Percentiles rank a stretch among this genome's conserved stretches.
These are phyloP conservation scores for Pythium graminicola DNA, from an alignment of 352 stramenopile species.

Conservation along the genomic window DNA sequence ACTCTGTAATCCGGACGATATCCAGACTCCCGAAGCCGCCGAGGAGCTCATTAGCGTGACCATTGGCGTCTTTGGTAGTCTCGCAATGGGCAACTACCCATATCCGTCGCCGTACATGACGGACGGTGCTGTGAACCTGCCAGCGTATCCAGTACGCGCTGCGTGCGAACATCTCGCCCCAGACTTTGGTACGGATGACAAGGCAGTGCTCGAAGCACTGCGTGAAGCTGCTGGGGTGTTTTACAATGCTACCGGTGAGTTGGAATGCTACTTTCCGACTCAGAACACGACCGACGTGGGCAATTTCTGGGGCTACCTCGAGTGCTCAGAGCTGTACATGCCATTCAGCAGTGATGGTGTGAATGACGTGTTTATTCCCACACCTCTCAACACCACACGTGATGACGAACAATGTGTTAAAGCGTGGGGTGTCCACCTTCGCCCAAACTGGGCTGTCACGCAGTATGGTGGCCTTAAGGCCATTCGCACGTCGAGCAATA, in stretches of 20 bases:
- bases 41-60: slow-evolving; percentile 52
- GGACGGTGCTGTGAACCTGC: slow-evolving; percentile 78
- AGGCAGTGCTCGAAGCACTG: slow-evolving; percentile 44
- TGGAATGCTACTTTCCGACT: slow-evolving; percentile 46
- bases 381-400: slow-evolving; percentile 62
- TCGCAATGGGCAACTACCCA: slow-evolving; percentile 96
- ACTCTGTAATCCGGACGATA: slow-evolving; percentile 44
- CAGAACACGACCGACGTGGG: slow-evolving; percentile 17
- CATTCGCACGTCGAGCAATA: slow-evolving; percentile 78
- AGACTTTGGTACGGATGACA: slow-evolving; percentile 30
- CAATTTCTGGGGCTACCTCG: slow-evolving; percentile 78
- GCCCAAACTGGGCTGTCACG: slow-evolving; percentile 56
- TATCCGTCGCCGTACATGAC: slow-evolving; percentile 95
- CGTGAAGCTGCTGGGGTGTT: slow-evolving; percentile 60
- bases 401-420: slow-evolving; percentile 56
- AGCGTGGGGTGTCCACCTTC: slow-evolving; percentile 59
- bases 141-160: slow-evolving; percentile 84
- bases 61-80: slow-evolving; percentile 71
- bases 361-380: slow-evolving; percentile 82
- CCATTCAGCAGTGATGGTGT: slow-evolving; percentile 69
- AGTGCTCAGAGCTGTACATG: slow-evolving; percentile 75
- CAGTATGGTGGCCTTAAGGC: slow-evolving; percentile 62
- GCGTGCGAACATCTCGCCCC: slow-evolving; percentile 68
- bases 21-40: slow-evolving; percentile 45
- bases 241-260: slow-evolving; percentile 63